Evolutionary conservation across 2,329 filamentous ascomycete species (phyloP).

Genomic region (Helicocarpus griseus): DNA sequence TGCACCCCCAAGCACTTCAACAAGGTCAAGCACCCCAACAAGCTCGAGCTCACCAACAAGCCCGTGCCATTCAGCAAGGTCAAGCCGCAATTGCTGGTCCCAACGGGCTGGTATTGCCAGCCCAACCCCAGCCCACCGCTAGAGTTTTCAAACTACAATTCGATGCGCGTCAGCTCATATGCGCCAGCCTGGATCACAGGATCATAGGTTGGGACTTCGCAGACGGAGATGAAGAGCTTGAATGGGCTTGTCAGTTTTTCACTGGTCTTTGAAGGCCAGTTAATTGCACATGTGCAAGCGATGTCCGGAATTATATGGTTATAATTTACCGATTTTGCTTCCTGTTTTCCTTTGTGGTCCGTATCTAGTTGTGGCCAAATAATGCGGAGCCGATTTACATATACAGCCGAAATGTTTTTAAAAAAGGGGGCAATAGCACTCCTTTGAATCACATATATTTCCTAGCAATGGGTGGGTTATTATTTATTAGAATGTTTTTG

Average conservation of each 20-base stretch:
- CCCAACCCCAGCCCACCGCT: conserved; percentile 33
- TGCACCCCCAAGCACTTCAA: no score
- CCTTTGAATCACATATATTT: no score
- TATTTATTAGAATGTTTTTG: no score
- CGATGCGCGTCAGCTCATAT: conserved; percentile 84
- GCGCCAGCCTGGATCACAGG: conserved; percentile 79
- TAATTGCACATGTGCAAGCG: not conserved
- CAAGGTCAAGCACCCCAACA: not conserved
- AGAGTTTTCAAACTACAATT: conserved; percentile 96
- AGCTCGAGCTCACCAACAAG: not conserved
- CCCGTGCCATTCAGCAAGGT: not conserved
- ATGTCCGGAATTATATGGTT: not conserved
- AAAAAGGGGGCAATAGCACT: no score
- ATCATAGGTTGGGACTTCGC: conserved; percentile 99
- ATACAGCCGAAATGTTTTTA: no score
- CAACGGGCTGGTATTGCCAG: conserved; percentile 23
- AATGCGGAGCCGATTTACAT: no score
- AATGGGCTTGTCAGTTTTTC: conserved; percentile 71
- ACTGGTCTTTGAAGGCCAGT: conserved; percentile 31
- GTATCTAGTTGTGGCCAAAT: no score
- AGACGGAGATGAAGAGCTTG: conserved; percentile 69
- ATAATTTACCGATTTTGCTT: no score
- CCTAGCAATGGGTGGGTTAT: no score
- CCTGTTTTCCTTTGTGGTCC: no score
- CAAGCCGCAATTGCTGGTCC: conserved; percentile 11